Evolutionary conservation across 305 asterid genomes (phyloP).

Genomic region (Fraxinus sp.): DNA sequence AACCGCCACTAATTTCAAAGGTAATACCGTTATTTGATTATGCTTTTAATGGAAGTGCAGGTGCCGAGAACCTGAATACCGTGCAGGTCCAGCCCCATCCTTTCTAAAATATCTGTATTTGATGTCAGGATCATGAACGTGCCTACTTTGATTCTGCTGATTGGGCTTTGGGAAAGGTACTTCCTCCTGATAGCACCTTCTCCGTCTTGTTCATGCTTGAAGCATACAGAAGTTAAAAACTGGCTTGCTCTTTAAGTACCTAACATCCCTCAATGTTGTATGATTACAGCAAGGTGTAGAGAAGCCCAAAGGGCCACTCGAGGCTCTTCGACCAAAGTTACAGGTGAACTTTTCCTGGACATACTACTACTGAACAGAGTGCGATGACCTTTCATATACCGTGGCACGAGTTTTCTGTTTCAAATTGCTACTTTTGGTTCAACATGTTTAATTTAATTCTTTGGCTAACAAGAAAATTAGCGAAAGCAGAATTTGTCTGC

Average conservation of each 20-base stretch:
- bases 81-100: neutral
- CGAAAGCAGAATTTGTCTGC: neutral
- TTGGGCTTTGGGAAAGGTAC: conserved; percentile 98
- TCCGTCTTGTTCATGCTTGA: conserved; percentile 15
- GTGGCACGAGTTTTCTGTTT: conserved; percentile 19
- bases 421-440: neutral
- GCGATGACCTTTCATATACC: neutral
- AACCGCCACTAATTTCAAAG: conserved; percentile 90
- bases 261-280: conserved; percentile 19
- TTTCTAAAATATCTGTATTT: conserved; percentile 15
- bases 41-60: neutral
- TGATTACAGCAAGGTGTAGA: conserved; percentile 83
- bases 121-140: conserved; percentile 87
- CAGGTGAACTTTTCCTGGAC: conserved; percentile 50
- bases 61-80: neutral
- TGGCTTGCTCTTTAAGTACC: neutral
- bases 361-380: neutral
- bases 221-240: conserved; percentile 3
- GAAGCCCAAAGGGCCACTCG: conserved; percentile 96
- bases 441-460: neutral
- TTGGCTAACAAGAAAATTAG: neutral
- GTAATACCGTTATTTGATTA: conserved; percentile 28
- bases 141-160: conserved; percentile 99
- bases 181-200: conserved; percentile 10
- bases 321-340: conserved; percentile 97